Percentiles rank a stretch among this genome's conserved stretches.
Conservation (phyloP, 2,329 filamentous ascomycete species). For the Neopestalotiopsis clavispora region DNA sequence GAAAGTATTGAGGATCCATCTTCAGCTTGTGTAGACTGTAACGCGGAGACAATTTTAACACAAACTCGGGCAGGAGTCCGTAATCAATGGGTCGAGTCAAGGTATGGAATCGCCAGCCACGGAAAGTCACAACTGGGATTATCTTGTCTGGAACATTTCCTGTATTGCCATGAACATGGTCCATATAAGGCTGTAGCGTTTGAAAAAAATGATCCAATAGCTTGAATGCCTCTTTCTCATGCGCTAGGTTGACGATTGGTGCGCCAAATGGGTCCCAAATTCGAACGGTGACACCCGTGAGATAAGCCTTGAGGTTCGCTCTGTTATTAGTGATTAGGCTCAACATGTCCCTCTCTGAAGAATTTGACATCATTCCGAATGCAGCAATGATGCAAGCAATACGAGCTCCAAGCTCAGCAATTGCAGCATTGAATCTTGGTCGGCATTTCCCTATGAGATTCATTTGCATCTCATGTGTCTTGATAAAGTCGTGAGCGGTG, state of each 20-base stretch:
- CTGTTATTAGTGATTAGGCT: too few relatives aligned
- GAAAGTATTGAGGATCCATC: neutral
- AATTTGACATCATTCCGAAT: too few relatives aligned
- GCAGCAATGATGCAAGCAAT: neutral
- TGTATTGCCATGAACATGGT: neutral
- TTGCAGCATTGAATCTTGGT: neutral
- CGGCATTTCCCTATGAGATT: neutral
- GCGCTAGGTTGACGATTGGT: neutral
- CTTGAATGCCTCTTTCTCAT: neutral
- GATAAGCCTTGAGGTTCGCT: neutral
- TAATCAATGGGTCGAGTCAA: neutral
- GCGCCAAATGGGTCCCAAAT: neutral
- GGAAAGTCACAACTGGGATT: neutral
- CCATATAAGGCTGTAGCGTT: neutral
- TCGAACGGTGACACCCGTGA: neutral
- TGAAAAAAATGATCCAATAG: neutral
- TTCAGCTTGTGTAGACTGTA: neutral
- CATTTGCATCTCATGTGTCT: neutral
- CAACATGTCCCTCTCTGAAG: too few relatives aligned
- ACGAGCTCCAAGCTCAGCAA: neutral
- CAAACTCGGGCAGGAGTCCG: neutral
- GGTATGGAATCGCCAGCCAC: neutral
- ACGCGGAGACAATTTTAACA: neutral
- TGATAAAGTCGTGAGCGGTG: neutral
- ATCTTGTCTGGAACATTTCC: neutral